Base-by-base conservation (phyloP, 2,329 filamentous ascomycete species). In the Geosmithia morbida region DNA sequence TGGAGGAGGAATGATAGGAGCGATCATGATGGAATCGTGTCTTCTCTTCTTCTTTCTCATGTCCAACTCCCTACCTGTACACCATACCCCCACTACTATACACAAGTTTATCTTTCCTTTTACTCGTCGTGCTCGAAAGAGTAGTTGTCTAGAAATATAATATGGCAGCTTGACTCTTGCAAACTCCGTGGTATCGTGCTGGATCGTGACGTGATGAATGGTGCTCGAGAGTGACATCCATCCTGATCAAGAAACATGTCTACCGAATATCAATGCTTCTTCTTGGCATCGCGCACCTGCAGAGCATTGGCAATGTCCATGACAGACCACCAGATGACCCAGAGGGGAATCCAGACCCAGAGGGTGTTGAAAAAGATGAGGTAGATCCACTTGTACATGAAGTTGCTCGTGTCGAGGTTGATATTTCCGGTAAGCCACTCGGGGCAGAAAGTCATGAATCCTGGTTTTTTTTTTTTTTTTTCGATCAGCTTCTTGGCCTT, bases 361-460 rank as follows among this genome's bases (percentile, higher is more conserved):
- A 83, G 64, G 54, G 70, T 72, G 61, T 84, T 84, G 67, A 84
- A 83, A 61, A 83, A 83, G 53, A 81, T 67, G 16, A 84, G 64
- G 54, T 83, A 83, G 14, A 83, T 66, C 79, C 79, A 83, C 52
- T 73, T 64, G 55, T 80, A 81, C 77, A 84, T 80, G 54, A 76
- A 81, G 62, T 83, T 83, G 63, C 71, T 78, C 17, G 69, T 69
- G 59, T 83, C 76, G 50, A 84, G 71, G 57, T 80, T 81, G 52
- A 70, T 57, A 57, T 72, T 83, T 46, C 71, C 72, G 2, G 71
- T 75, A 13, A 84, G 64, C 80, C 80, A 84, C 62, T 84, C 80
- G 13, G 80, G 80, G 61, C 74, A 79, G 58, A 84, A 84, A 0
- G 80, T 84, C 75, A 84, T 83, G 64, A 79, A 84, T 17, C 79